Conservation (phyloP, 2,329 filamentous ascomycete genomes). For the Amauroascus niger region DNA sequence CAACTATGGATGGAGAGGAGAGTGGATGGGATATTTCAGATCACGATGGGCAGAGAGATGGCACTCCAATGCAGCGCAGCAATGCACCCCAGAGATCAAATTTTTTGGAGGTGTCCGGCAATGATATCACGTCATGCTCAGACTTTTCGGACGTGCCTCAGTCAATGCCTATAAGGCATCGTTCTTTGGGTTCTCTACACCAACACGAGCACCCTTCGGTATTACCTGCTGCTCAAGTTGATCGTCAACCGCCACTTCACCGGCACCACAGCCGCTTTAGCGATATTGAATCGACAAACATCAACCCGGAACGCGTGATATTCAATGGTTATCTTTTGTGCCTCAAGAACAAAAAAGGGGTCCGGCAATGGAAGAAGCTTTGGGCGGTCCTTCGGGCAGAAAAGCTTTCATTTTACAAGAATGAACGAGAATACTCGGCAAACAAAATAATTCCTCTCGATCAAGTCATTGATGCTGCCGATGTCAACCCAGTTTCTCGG, state of each 20-base stretch:
- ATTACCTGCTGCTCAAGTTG: slow-evolving; percentile 18
- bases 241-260: slow-evolving; percentile 27
- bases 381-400: slow-evolving; percentile 86
- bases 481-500: slow-evolving; percentile 76
- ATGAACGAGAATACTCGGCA: slow-evolving; percentile 80
- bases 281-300: slow-evolving; percentile 40
- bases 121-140: slow-evolving; percentile 66
- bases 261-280: slow-evolving; percentile 57
- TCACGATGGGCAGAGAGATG: slow-evolving; percentile 26
- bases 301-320: slow-evolving; percentile 78
- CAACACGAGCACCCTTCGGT: slow-evolving; percentile 8
- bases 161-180: slow-evolving; percentile 23
- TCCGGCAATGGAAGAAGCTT: slow-evolving; percentile 87
- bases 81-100: background rate
- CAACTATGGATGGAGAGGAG: slow-evolving; percentile 22
- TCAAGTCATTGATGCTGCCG: slow-evolving; percentile 78
- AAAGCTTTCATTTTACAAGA: slow-evolving; percentile 83
- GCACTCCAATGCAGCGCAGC: slow-evolving; percentile 17
- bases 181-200: slow-evolving; percentile 25
- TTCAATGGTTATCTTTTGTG: slow-evolving; percentile 87
- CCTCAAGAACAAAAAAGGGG: slow-evolving; percentile 66
- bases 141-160: slow-evolving; percentile 63
- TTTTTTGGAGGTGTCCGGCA: slow-evolving; percentile 47
- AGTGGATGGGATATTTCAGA: slow-evolving; percentile 38
- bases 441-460: slow-evolving; percentile 69